Conservation (phyloP, 2,329 filamentous ascomycete genomes). For the Clonostachys solani region DNA sequence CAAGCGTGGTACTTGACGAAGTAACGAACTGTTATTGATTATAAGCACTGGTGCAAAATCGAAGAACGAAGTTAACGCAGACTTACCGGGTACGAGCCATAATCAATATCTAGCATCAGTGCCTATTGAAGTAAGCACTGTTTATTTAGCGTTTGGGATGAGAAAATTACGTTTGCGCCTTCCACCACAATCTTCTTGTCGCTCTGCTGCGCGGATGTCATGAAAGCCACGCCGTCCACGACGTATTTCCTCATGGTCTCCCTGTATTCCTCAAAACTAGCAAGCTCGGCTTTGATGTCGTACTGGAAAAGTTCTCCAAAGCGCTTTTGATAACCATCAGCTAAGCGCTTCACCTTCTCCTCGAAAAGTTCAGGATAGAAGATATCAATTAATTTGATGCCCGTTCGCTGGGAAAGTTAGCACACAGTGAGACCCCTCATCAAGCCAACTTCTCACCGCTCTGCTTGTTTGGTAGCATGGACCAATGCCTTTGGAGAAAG, state of each 20-base stretch:
- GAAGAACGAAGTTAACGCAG: conserved; percentile 5
- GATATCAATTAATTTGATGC: conserved; percentile 62
- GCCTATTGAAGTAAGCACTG: conserved; percentile 37
- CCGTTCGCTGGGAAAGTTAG: conserved; percentile 44
- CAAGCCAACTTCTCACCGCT: conserved; percentile 13
- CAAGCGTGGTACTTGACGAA: conserved; percentile 47
- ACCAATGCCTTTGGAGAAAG: conserved; percentile 27
- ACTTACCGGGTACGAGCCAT: conserved; percentile 28
- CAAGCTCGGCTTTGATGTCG: conserved; percentile 67
- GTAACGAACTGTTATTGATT: conserved; percentile 35
- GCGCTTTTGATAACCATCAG: conserved; percentile 56
- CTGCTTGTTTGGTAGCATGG: conserved; percentile 23
- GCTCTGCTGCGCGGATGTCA: conserved; percentile 54
- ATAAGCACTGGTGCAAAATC: conserved; percentile 6
- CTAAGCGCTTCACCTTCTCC: conserved; percentile 57
- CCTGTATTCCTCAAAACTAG: conserved; percentile 54
- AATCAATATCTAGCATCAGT: conserved; percentile 64
- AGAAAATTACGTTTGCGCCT: conserved; percentile 40
- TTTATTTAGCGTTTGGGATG: conserved; percentile 26
- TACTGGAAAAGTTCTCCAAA: conserved; percentile 62
- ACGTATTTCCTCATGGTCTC: conserved; percentile 54
- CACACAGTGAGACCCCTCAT: conserved; percentile 9
- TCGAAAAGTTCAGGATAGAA: conserved; percentile 65
- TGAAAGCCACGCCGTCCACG: conserved; percentile 63
- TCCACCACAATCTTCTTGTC: conserved; percentile 62